phyloP scores from a whole-genome alignment of 1,284 basidiomycete species.

The Meira nashicola region DNA sequence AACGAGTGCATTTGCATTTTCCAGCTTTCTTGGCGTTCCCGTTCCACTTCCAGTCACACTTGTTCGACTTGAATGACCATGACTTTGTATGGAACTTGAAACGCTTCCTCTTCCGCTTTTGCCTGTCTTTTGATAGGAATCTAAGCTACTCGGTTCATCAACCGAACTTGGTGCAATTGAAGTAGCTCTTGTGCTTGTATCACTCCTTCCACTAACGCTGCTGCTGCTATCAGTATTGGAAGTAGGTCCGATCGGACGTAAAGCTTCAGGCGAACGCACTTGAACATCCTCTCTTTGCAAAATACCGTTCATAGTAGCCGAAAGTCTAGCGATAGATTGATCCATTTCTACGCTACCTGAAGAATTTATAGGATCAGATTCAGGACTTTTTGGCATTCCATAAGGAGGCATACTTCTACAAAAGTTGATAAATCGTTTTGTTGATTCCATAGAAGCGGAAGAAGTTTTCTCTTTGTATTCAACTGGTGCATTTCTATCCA shows the following conservation, averaged over 20 bases:
- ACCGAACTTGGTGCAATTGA: too few species aligned
- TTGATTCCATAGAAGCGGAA: constrained; percentile 37
- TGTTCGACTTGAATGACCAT: background rate
- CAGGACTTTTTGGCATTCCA: background rate
- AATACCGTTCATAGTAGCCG: constrained; percentile 39
- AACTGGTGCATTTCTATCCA: constrained; percentile 72
- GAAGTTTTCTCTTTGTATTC: constrained; percentile 65
- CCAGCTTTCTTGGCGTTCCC: background rate
- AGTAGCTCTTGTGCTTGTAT: too few species aligned
- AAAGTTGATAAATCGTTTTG: constrained; percentile 41
- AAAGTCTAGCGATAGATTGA: constrained; percentile 37
- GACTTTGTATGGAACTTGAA: too few species aligned
- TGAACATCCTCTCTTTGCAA: constrained; percentile 16
- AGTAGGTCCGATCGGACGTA: too few species aligned
- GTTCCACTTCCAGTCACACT: background rate
- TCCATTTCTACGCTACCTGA: constrained; percentile 36
- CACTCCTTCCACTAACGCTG: too few species aligned
- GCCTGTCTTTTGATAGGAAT: background rate
- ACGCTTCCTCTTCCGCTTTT: background rate
- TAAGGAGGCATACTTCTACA: constrained; percentile 9
- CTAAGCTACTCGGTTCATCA: too few species aligned
- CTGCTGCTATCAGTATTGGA: too few species aligned
- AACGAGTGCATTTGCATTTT: constrained; percentile 58
- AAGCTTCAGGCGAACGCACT: too few species aligned
- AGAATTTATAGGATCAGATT: constrained; percentile 5